Base-by-base conservation (phyloP, 2,329 filamentous ascomycete species). In the Xylaria arbuscula region DNA sequence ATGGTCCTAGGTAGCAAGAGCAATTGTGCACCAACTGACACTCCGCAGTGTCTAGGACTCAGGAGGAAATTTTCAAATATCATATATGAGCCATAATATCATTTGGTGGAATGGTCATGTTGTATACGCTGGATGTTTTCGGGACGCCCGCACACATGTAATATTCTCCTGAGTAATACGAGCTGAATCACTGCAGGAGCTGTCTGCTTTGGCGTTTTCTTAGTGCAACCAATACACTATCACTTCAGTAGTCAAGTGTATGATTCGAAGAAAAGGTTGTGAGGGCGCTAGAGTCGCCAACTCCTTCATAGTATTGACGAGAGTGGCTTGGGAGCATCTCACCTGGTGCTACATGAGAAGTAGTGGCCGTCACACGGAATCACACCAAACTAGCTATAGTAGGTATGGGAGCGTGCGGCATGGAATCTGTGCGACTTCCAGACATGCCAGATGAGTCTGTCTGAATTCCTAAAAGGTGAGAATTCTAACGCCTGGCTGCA, bases 401-500 rank as follows among this genome's bases (percentile, higher is more conserved):
- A n/a, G 40, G 55, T 22, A 48, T 67, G 36, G 47, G 28, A 53
- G 34, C 19, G 13, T 34, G 60, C 45, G 50, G 19, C 10, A 55
- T 58, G 11, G 42, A 34, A 36, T 40, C 28, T 45, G 68, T 68
- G 54, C 42, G 28, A 66, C 57, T 63, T 66, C 42, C 55, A 28
- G 22, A 28, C 38, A 15, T 60, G 64, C 45, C 42, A 55, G 3
- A 50, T 56, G 19, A 40, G 17, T n/a, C 45, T 19, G 22, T 47
- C 15, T n/a, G n/a, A 54, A 40, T 56, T 45, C 24, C 54, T 32
- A 62, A 40, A 53, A 42, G 28, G 40, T 19, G 22, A 40, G 15
- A 22, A 60, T 54, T 9, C 7, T 34, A 36, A 34, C 64, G 61
- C 64, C 42, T 67, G 38, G 45, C 51, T 62, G 64, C 62, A 70